phyloP scores from a whole-genome alignment of 768 basidiomycete species.

The Hericium rajendrae region DNA sequence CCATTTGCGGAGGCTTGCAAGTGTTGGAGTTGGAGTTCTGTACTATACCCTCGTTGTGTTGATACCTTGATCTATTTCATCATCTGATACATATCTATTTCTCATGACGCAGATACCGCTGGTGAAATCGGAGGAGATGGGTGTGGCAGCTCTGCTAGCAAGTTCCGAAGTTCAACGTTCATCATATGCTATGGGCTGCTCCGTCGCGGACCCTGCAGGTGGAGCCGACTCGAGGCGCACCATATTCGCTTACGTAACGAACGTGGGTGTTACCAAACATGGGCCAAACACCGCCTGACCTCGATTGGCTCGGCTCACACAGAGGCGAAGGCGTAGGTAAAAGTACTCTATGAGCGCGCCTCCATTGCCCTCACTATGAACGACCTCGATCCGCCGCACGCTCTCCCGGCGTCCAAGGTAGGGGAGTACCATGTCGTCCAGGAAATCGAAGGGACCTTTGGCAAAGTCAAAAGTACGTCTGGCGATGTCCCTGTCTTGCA shows the following conservation, averaged over 20 bases:
- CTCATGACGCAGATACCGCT: constrained; percentile 1
- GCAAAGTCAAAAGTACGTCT: constrained; percentile 93
- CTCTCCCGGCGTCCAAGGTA: constrained; percentile 59
- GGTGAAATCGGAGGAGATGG: neutral
- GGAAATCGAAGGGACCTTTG: constrained; percentile 95
- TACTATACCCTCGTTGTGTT: neutral
- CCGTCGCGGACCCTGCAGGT: neutral
- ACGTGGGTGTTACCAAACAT: neutral
- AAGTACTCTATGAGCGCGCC: neutral
- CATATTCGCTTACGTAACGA: constrained; percentile 4
- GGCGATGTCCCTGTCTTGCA: neutral
- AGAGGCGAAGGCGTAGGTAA: neutral
- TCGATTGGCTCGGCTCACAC: neutral
- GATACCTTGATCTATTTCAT: neutral
- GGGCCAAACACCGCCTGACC: neutral
- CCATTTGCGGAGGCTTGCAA: neutral
- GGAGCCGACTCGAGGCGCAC: neutral
- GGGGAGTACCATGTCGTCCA: constrained; percentile 84
- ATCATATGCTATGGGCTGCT: too few relatives aligned
- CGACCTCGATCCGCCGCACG: constrained; percentile 18
- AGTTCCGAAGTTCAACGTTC: too few relatives aligned
- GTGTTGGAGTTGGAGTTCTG: neutral
- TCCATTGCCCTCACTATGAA: constrained; percentile 10
- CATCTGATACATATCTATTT: neutral
- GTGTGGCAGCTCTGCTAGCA: too few relatives aligned